Evolutionary conservation across 2,329 filamentous ascomycete species (phyloP).

Genomic region (Calonectria multiphialidica): DNA sequence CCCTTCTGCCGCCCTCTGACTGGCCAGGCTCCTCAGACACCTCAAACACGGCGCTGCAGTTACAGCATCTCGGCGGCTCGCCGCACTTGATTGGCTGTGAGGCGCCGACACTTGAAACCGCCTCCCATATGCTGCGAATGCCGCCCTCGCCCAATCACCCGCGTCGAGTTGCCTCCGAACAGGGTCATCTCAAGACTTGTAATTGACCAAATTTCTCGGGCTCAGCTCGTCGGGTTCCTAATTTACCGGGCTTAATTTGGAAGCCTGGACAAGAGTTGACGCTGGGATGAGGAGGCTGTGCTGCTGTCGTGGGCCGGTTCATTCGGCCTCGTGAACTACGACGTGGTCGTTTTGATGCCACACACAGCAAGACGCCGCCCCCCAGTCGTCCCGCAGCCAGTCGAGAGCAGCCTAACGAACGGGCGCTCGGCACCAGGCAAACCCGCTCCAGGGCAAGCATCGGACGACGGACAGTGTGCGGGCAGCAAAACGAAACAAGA

Average conservation of each 20-base stretch:
- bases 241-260: background rate
- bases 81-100: constrained; percentile 12
- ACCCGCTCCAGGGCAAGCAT: constrained; percentile 1
- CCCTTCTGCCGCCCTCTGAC: constrained; percentile 4
- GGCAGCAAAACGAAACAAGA: constrained; percentile 14
- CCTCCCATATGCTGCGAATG: constrained; percentile 15
- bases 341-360: background rate
- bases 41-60: constrained; percentile 25
- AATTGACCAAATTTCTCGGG: constrained; percentile 3
- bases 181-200: background rate
- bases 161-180: constrained; percentile 1
- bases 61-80: constrained; percentile 22
- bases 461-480: constrained; percentile 2
- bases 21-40: background rate
- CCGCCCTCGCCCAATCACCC: background rate
- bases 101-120: constrained; percentile 21
- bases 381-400: background rate
- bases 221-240: constrained; percentile 1
- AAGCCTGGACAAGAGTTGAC: background rate
- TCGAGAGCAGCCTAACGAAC: background rate
- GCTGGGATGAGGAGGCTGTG: constrained; percentile 20
- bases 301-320: constrained; percentile 1
- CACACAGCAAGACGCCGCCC: no score
- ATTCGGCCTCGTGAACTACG: constrained; percentile 7
- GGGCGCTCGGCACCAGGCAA: background rate